Percentiles rank a stretch among this genome's conserved stretches.
Evolutionary conservation across 352 stramenopile genomes (phyloP).

Genomic region (Phytophthora nicotianae): DNA sequence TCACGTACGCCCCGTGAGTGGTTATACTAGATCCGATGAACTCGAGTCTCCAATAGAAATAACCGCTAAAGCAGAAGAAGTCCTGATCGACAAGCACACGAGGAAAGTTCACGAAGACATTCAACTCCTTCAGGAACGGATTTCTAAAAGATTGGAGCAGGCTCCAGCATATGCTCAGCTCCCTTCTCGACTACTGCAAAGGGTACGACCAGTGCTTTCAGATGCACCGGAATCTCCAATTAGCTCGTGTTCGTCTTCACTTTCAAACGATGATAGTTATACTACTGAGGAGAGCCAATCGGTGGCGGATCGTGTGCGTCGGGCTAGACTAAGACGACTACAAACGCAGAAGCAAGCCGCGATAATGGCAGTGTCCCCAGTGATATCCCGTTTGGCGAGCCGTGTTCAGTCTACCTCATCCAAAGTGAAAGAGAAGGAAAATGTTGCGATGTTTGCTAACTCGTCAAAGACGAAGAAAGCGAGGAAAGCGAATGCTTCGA

Average conservation of each 20-base stretch:
- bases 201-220: constrained; percentile 5
- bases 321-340: constrained; percentile 24
- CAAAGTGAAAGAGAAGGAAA: constrained; percentile 21
- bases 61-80: constrained; percentile 26
- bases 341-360: constrained; percentile 28
- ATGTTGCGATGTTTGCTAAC: constrained; percentile 14
- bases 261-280: constrained; percentile 37
- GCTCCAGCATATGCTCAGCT: constrained; percentile 16
- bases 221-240: constrained; percentile 13
- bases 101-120: constrained; percentile 80
- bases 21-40: neutral
- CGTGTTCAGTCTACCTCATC: neutral
- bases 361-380: constrained; percentile 20
- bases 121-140: constrained; percentile 64
- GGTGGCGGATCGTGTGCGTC: constrained; percentile 15
- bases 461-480: constrained; percentile 14
- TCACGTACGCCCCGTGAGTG: neutral
- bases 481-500: constrained; percentile 12
- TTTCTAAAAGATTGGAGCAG: constrained; percentile 66
- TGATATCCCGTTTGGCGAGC: constrained; percentile 13
- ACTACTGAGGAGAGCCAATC: constrained; percentile 18
- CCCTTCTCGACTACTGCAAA: constrained; percentile 7
- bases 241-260: constrained; percentile 40
- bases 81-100: constrained; percentile 59
- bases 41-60: constrained; percentile 1